A percentile compares a stretch with the other conserved stretches of the same genome.
These are phyloP conservation scores for Aspergillus brasiliensis DNA, from an alignment of 2,329 filamentous ascomycete genomes.

Conservation along the genomic window DNA sequence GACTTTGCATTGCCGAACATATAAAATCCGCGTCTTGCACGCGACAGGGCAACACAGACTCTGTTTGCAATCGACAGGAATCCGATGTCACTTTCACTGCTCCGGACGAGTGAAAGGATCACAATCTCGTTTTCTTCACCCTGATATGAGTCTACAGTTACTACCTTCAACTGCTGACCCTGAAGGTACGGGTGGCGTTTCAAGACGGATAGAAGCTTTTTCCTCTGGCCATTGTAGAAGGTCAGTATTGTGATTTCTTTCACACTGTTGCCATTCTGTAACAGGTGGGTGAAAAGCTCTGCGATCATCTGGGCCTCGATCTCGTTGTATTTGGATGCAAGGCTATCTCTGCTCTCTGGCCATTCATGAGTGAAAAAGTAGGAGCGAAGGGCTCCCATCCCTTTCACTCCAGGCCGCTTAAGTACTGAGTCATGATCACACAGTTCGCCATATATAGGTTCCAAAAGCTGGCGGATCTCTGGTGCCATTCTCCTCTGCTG, in stretches of 20 bases:
- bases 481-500: constrained; percentile 74
- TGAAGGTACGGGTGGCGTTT: constrained; percentile 49
- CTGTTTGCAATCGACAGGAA: constrained; percentile 70
- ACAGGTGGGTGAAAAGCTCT: constrained; percentile 70
- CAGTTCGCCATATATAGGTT: constrained; percentile 63
- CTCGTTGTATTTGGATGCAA: constrained; percentile 68
- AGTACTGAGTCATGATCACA: constrained; percentile 61
- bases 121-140: constrained; percentile 88
- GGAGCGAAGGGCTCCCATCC: constrained; percentile 63
- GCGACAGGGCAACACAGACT: constrained; percentile 64
- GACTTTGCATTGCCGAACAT: constrained; percentile 75
- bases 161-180: constrained; percentile 59
- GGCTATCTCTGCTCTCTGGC: constrained; percentile 64
- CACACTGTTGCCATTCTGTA: constrained; percentile 64
- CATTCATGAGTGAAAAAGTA: constrained; percentile 68
- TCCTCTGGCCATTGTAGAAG: constrained; percentile 84
- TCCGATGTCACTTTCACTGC: constrained; percentile 64
- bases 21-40: constrained; percentile 78
- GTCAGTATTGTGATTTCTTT: constrained; percentile 76
- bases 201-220: constrained; percentile 57
- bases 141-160: constrained; percentile 86
- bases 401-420: constrained; percentile 57
- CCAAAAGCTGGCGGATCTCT: constrained; percentile 63
- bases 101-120: constrained; percentile 77
- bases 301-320: constrained; percentile 76